Evolutionary conservation across 306 rosid species (phyloP), one percentile per base, ranked within the genome.

Genomic region (Casuarina equisetifolia): DNA sequence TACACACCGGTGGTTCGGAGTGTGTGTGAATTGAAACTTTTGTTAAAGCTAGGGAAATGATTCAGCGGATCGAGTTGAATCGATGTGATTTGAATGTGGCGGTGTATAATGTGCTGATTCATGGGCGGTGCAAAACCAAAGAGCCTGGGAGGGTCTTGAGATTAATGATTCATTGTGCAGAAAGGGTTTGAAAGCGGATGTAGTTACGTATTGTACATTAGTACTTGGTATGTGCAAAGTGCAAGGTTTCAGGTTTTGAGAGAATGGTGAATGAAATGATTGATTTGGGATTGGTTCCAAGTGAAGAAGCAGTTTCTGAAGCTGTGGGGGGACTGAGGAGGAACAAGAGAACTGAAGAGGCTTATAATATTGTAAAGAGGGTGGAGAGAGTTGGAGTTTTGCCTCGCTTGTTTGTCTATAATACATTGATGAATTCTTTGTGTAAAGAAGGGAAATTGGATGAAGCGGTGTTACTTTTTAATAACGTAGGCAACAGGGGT

Each of bases 171-270:
- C 70, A 3, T 76, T 94, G 85, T 75, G 73, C 72, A 88, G 10
- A 76, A 92, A 89, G 84, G 97, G 97, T 53, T 82, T 94, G 82
- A 82, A 88, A 74, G 89, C 94, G 0, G 97, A 94, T 77, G 78
- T 72, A 50, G 90, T 92, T 74, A 94, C 98, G 0, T 90, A 92
- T 74, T 89, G 95, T 68, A 92, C 92, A 8, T 64, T 90, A 59
- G 86, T 85, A 4, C 91, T 88, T 78, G 98, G 98, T 74, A 82
- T 92, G 59, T 90, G 97, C 81, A 87, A 86, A 80, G 82, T 83
- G 74, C 85, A 87, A 16, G 92, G 84, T 88, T 89, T 66, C 87
- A 79, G 72, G 83, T 73, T 68, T 95, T 85, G 42, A 15, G 85
- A 38, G 83, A 77, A 72, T 89, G 63, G 52, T 92, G 85, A 74